Conservation (phyloP, 2,329 filamentous ascomycete species). For the Intubia oerlemansii region DNA sequence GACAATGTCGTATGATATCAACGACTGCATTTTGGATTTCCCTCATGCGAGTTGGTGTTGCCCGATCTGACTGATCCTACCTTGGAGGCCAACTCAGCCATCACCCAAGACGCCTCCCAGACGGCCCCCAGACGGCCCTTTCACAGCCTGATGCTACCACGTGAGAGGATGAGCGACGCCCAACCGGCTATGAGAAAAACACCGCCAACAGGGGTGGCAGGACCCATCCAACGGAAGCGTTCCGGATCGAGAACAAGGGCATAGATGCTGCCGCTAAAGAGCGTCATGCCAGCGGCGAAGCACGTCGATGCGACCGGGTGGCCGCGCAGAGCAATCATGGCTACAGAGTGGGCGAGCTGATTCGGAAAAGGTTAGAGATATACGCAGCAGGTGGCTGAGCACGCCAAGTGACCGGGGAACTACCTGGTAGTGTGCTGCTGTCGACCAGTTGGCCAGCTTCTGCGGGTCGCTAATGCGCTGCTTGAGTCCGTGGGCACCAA, state of each 20-base stretch:
- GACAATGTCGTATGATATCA: no score
- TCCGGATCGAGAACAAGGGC: slow-evolving; percentile 39
- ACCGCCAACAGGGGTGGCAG: slow-evolving; percentile 43
- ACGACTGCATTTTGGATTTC: no score
- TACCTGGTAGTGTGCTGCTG: slow-evolving; percentile 48
- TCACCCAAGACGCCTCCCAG: no score
- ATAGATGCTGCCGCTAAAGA: slow-evolving; percentile 47
- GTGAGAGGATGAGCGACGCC: slow-evolving; percentile 18
- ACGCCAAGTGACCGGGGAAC: background rate
- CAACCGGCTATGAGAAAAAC: slow-evolving; percentile 44
- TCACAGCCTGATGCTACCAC: slow-evolving; percentile 4
- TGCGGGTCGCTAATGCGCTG: slow-evolving; percentile 34
- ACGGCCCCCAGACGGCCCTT: no score
- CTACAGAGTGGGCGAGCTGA: slow-evolving; percentile 41
- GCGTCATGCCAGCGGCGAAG: slow-evolving; percentile 43
- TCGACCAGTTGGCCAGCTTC: slow-evolving; percentile 37
- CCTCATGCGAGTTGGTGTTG: no score
- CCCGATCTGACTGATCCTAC: no score
- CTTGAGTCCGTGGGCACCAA: slow-evolving; percentile 47
- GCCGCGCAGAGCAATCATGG: slow-evolving; percentile 34
- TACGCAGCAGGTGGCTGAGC: background rate
- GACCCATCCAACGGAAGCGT: slow-evolving; percentile 36
- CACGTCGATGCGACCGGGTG: slow-evolving; percentile 33
- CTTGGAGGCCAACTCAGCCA: no score
- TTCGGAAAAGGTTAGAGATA: no score